phyloP scores from a whole-genome alignment of 140 eudicot species.

The Cichorium intybus region DNA sequence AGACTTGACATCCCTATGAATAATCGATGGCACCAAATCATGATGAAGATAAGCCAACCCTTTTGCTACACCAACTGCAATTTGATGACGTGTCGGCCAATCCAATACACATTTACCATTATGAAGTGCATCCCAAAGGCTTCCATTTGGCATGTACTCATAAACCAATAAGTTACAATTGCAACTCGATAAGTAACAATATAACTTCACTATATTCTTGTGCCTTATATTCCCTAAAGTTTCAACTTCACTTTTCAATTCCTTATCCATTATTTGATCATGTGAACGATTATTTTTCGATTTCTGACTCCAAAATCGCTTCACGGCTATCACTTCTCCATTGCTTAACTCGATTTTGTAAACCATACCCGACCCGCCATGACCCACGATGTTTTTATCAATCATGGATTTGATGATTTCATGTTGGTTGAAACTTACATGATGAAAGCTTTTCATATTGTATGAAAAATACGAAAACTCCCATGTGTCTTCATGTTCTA shows the following conservation, averaged over 20 bases:
- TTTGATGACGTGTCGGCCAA: slow-evolving; percentile 28
- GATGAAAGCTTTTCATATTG: slow-evolving; percentile 68
- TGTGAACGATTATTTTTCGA: neutral
- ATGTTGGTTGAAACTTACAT: slow-evolving; percentile 52
- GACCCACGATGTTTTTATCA: slow-evolving; percentile 66
- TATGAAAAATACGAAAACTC: slow-evolving; percentile 42
- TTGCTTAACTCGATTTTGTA: slow-evolving; percentile 52
- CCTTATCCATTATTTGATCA: neutral
- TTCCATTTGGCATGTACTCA: slow-evolving; percentile 8
- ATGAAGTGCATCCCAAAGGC: slow-evolving; percentile 31
- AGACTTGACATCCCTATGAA: neutral
- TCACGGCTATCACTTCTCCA: slow-evolving; percentile 67
- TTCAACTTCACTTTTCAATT: slow-evolving; percentile 61
- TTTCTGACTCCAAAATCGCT: slow-evolving; percentile 61
- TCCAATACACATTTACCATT: slow-evolving; percentile 17
- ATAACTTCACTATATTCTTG: slow-evolving; percentile 74
- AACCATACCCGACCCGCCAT: slow-evolving; percentile 80
- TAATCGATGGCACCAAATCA: neutral
- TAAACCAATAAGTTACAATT: slow-evolving; percentile 26
- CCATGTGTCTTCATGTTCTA: neutral
- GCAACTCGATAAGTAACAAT: slow-evolving; percentile 35
- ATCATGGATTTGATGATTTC: slow-evolving; percentile 61
- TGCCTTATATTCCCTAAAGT: slow-evolving; percentile 76
- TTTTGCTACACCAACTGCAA: slow-evolving; percentile 28
- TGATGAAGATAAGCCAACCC: slow-evolving; percentile 34